phyloP scores from a whole-genome alignment of 2,329 filamentous ascomycete genomes.

The Lasiodiplodia sp. region DNA sequence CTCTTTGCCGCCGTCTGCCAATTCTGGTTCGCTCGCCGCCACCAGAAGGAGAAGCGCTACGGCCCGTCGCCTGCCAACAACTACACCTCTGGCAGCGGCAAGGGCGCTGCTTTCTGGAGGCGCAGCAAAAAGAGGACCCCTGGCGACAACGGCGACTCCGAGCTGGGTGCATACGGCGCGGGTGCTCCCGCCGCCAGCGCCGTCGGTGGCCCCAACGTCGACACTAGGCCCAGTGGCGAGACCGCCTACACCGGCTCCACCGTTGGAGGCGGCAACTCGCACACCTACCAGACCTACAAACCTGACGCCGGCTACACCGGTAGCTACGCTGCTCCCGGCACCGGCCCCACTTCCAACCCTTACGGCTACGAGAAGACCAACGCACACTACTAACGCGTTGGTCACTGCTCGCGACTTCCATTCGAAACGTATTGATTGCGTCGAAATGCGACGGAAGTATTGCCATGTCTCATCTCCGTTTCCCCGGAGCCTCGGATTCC shows the following conservation, averaged over 20 bases:
- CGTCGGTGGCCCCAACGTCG: slow-evolving; percentile 38
- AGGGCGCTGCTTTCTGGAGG: slow-evolving; percentile 52
- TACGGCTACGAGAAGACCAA: slow-evolving; percentile 48
- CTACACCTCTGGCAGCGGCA: slow-evolving; percentile 69
- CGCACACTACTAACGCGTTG: neutral
- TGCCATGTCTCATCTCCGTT: neutral
- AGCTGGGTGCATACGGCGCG: slow-evolving; percentile 49
- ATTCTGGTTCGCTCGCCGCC: slow-evolving; percentile 71
- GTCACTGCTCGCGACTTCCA: neutral
- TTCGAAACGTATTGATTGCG: neutral
- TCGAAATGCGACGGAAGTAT: neutral
- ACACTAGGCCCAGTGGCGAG: slow-evolving; percentile 57
- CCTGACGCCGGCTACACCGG: slow-evolving; percentile 28
- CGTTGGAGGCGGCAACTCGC: slow-evolving; percentile 46
- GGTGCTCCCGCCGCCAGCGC: slow-evolving; percentile 39
- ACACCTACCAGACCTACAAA: slow-evolving; percentile 41
- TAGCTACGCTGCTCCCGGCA: slow-evolving; percentile 42
- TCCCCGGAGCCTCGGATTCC: neutral
- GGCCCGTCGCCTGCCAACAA: slow-evolving; percentile 71
- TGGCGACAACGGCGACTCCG: slow-evolving; percentile 48
- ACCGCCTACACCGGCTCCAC: slow-evolving; percentile 60
- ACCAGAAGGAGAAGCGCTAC: slow-evolving; percentile 76
- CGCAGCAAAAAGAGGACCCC: slow-evolving; percentile 43
- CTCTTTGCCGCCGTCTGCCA: slow-evolving; percentile 74
- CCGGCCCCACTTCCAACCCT: slow-evolving; percentile 48